These are phyloP conservation scores for Talaromyces stipitatus DNA, from an alignment of 495 filamentous ascomycete genomes.

Conservation along the genomic window DNA sequence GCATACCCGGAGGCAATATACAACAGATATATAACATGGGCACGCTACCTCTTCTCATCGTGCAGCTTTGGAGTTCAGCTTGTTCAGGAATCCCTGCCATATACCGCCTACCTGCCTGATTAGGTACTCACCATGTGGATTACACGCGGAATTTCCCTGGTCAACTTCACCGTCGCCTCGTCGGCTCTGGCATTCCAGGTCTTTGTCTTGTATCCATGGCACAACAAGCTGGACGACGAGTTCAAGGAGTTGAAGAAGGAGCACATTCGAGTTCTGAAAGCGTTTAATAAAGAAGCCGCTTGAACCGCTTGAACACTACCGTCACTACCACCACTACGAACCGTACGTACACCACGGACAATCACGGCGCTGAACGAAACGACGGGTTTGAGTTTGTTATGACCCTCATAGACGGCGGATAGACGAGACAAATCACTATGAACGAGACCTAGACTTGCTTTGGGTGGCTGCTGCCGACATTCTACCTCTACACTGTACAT, in stretches of 20 bases:
- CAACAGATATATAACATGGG: not conserved
- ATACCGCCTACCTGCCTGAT: not conserved
- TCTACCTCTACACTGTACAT: too few relatives aligned
- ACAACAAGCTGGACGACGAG: conserved; percentile 52
- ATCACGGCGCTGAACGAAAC: not conserved
- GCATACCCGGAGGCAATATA: not conserved
- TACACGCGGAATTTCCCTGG: conserved; percentile 50
- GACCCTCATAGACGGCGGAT: too few relatives aligned
- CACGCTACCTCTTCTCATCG: not conserved
- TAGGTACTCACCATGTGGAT: conserved; percentile 34
- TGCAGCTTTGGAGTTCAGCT: not conserved
- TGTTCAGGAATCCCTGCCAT: not conserved
- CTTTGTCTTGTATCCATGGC: conserved; percentile 60
- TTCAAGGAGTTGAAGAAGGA: conserved; percentile 51
- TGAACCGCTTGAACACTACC: not conserved
- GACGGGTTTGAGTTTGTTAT: not conserved
- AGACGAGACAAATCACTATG: too few relatives aligned
- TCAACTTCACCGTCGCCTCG: conserved; percentile 53
- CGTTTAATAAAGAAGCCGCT: not conserved
- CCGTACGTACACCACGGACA: not conserved
- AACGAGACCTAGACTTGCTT: too few relatives aligned
- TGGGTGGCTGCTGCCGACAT: too few relatives aligned
- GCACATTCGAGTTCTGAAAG: conserved; percentile 28
- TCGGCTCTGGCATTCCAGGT: conserved; percentile 59
- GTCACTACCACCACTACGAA: too few relatives aligned